Evolutionary conservation across 768 basidiomycete genomes (phyloP), one percentile per base, ranked within the genome.

Genomic region (Suillus brevipes): DNA sequence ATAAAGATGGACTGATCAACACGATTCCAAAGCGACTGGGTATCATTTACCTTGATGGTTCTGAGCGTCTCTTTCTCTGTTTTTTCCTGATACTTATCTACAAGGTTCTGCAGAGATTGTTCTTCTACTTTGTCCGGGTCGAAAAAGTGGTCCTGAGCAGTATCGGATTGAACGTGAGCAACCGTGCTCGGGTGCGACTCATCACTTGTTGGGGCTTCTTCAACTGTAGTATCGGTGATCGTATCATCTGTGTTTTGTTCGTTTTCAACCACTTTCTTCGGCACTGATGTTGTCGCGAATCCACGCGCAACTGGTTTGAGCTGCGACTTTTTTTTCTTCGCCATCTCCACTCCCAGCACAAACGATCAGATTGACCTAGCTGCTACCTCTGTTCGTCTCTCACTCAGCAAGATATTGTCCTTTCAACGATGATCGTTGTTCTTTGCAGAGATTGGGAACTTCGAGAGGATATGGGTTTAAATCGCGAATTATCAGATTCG

Each of bases 301-400:
- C 91, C 91, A 63, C 94, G 87, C 49, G 77, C 84, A 49, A 90
- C 81, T 25, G 89, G 86, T 77, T 91, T 92, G 70, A 90, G 74
- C 74, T 92, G 88, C 7, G 87, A 86, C 79, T 92, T 94, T 83
- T 89, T 94, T 81, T 92, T 93, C 82, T 93, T 94, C 65, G 88
- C 81, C 91, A 92, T 92, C 52, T 59, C 37, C 62, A 34, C 58
- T 59, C 40, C 58, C 25, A 59, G 25, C 18, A 42, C 18, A 20
- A 23, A 40, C 40, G 18, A 59, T 25, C 12, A 18, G 23, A 38
- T 28, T 59, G 28, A 42, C 42, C 25, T 13, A 42, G 12, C 23
- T n/a, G n/a, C n/a, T n/a, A 28, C 40, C 25, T 7, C 23, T 20
- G 10, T 42, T 59, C 20, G 58, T 59, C 25, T 42, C 25, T 31